Percentiles rank a stretch among this genome's conserved stretches.
These are phyloP conservation scores for Suhomyces choctaworum DNA, from an alignment of 1,139 yeast genomes.

Conservation along the genomic window DNA sequence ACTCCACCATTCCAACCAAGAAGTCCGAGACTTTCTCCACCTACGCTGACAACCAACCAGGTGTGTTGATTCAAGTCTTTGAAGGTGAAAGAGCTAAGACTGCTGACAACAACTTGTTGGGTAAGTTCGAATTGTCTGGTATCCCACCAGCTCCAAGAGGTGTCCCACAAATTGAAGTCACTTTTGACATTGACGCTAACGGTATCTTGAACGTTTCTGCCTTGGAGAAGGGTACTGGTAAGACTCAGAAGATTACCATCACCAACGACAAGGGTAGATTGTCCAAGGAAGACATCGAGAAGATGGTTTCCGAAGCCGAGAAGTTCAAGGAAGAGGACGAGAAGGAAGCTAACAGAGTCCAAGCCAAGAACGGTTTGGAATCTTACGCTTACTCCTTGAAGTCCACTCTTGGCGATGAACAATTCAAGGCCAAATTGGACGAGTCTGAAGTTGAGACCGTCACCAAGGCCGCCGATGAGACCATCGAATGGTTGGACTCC, in stretches of 20 bases:
- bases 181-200: constrained; percentile 91
- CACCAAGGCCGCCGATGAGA: constrained; percentile 81
- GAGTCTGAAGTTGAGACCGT: constrained; percentile 78
- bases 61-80: constrained; percentile 91
- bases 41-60: constrained; percentile 96
- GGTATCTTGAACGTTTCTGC: constrained; percentile 95
- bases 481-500: constrained; percentile 84
- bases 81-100: constrained; percentile 98
- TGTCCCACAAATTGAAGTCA: constrained; percentile 95
- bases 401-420: constrained; percentile 78
- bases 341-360: constrained; percentile 47
- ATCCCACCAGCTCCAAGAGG: constrained; percentile 99
- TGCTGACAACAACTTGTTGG: constrained; percentile 91
- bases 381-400: constrained; percentile 88
- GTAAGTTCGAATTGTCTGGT: constrained; percentile 93
- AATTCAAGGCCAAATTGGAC: constrained; percentile 78
- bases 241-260: constrained; percentile 51
- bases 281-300: constrained; percentile 52
- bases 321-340: constrained; percentile 53
- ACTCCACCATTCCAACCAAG: constrained; percentile 95
- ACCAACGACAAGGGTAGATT: constrained; percentile 55
- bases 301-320: constrained; percentile 54
- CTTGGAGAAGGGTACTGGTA: constrained; percentile 93
- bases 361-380: constrained; percentile 84
- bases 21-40: constrained; percentile 97